Percentiles rank a stretch among this genome's conserved stretches.
Evolutionary conservation across 495 filamentous ascomycete species (phyloP).

Genomic region (Penicillium mononematosum): DNA sequence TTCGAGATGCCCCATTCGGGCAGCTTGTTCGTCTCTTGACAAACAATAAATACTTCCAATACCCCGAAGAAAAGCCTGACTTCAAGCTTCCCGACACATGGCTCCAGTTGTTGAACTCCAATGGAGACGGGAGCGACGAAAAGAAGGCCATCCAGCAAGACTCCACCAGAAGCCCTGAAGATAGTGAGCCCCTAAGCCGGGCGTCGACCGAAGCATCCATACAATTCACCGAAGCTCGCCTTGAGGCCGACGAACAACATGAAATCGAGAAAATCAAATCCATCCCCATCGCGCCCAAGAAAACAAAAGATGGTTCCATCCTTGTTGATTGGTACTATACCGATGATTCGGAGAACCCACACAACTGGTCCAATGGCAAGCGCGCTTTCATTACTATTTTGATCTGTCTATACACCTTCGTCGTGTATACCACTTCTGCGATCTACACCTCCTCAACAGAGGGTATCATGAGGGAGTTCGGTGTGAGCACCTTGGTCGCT

Average conservation of each 20-base stretch:
- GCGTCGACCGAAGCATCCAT: constrained; percentile 22
- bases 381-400: constrained; percentile 25
- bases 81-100: constrained; percentile 53
- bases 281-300: constrained; percentile 45
- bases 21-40: constrained; percentile 53
- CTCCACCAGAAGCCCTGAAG: not conserved
- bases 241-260: constrained; percentile 37
- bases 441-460: constrained; percentile 34
- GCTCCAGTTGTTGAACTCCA: constrained; percentile 25
- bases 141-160: constrained; percentile 1
- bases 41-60: constrained; percentile 49
- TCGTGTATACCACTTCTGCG: constrained; percentile 38
- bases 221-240: constrained; percentile 37
- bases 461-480: constrained; percentile 42
- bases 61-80: constrained; percentile 53
- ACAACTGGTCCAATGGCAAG: constrained; percentile 50
- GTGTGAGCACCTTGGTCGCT: constrained; percentile 37
- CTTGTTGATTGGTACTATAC: constrained; percentile 58
- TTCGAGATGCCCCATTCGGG: constrained; percentile 54
- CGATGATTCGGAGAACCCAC: constrained; percentile 53
- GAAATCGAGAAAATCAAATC: constrained; percentile 46
- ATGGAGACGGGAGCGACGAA: constrained; percentile 10
- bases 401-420: constrained; percentile 37
- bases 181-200: constrained; percentile 19
- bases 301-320: constrained; percentile 39